phyloP scores from a whole-genome alignment of 257 asterid genomes.

The Plantago ovata region DNA sequence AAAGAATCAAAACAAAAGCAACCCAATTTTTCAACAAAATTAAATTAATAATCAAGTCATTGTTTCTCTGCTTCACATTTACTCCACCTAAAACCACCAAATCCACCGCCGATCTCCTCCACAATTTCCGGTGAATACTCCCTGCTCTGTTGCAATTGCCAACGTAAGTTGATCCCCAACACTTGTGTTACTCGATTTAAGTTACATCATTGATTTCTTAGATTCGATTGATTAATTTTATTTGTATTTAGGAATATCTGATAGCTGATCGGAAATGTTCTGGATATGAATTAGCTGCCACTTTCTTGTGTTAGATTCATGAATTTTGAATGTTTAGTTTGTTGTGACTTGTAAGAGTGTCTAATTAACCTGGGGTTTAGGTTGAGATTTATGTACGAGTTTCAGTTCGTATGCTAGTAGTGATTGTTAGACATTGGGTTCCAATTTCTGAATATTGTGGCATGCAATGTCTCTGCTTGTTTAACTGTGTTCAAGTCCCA shows the following conservation, averaged over 20 bases:
- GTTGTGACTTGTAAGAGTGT: not conserved
- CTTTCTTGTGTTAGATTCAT: not conserved
- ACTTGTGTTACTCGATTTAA: not conserved
- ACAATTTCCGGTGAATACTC: constrained; percentile 5
- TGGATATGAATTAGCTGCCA: not conserved
- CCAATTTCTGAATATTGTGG: not conserved
- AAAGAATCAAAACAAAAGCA: not conserved
- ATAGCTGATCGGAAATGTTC: not conserved
- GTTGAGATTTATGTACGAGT: not conserved
- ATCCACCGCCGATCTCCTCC: constrained; percentile 16
- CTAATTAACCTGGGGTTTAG: not conserved
- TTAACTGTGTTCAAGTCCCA: not conserved
- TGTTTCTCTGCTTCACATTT: constrained; percentile 4
- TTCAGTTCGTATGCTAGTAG: not conserved
- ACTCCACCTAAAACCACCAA: constrained; percentile 1
- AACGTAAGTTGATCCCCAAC: not conserved
- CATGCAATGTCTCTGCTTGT: not conserved
- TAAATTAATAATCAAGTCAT: not conserved
- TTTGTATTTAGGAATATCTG: not conserved
- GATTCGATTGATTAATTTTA: not conserved
- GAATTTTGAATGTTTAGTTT: not conserved
- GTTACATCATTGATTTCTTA: not conserved
- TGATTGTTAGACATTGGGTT: no score
- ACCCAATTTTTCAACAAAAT: not conserved
- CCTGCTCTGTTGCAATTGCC: not conserved